These are phyloP conservation scores for Punica granatum DNA, from an alignment of 345 rosid genomes.

Conservation along the genomic window DNA sequence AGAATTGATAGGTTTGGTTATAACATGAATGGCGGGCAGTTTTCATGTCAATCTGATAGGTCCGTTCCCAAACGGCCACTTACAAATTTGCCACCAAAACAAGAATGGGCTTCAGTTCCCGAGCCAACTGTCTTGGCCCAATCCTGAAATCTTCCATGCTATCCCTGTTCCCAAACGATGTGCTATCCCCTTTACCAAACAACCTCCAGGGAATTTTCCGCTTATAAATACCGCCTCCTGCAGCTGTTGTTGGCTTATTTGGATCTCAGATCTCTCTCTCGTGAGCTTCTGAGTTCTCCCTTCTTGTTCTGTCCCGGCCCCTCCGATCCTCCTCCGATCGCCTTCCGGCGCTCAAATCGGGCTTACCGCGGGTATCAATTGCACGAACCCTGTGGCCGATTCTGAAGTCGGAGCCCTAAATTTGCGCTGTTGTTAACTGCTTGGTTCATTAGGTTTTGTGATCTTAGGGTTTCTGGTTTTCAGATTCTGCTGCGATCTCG, in stretches of 20 bases:
- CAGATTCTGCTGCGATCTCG: not conserved
- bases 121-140: too few species aligned
- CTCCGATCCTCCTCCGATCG: not conserved
- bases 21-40: too few species aligned
- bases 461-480: not conserved
- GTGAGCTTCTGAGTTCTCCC: not conserved
- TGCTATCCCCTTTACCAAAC: not conserved
- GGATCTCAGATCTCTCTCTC: not conserved
- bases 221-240: not conserved
- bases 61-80: too few species aligned
- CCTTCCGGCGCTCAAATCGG: not conserved
- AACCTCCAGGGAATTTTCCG: not conserved
- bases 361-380: constrained; percentile 4
- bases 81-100: too few species aligned
- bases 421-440: not conserved
- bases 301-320: not conserved
- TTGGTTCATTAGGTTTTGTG: not conserved
- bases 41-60: too few species aligned
- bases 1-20: too few species aligned
- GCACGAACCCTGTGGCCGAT: not conserved
- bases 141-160: not conserved
- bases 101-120: not conserved
- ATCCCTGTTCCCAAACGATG: constrained; percentile 12
- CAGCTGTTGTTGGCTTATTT: rapidly evolving
- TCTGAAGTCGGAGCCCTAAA: not conserved